These are phyloP conservation scores for Candida sithepensis DNA, from an alignment of 805 yeast species.

Conservation along the genomic window DNA sequence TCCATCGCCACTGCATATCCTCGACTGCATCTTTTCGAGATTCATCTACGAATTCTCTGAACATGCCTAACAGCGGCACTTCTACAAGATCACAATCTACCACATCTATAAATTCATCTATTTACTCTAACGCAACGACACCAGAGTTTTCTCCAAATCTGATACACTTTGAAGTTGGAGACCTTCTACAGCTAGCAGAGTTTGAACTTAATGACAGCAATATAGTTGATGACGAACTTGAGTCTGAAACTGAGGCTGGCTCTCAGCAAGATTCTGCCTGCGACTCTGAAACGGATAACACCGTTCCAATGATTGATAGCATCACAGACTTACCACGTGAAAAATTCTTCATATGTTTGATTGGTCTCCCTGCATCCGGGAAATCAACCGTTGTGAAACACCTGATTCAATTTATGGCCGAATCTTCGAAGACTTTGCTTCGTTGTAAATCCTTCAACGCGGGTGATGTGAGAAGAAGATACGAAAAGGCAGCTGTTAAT, in stretches of 20 bases:
- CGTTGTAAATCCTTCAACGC: constrained; percentile 42
- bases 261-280: constrained; percentile 2
- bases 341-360: constrained; percentile 39
- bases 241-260: constrained; percentile 1
- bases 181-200: constrained; percentile 20
- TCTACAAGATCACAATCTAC: constrained; percentile 17
- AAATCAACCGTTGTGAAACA: constrained; percentile 51
- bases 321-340: constrained; percentile 11
- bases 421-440: constrained; percentile 9
- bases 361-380: constrained; percentile 94
- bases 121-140: constrained; percentile 23
- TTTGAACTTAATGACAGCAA: constrained; percentile 19
- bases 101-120: constrained; percentile 16
- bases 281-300: constrained; percentile 2
- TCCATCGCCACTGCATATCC: background rate
- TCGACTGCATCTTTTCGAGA: background rate
- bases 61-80: background rate
- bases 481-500: constrained; percentile 25
- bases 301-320: too few relatives aligned
- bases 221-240: constrained; percentile 10
- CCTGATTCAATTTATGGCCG: constrained; percentile 21
- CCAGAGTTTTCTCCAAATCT: constrained; percentile 31
- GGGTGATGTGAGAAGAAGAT: constrained; percentile 46
- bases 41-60: background rate
- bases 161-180: constrained; percentile 28